Conservation (phyloP, 2,329 filamentous ascomycete genomes). For the Endocalyx cinctus region DNA sequence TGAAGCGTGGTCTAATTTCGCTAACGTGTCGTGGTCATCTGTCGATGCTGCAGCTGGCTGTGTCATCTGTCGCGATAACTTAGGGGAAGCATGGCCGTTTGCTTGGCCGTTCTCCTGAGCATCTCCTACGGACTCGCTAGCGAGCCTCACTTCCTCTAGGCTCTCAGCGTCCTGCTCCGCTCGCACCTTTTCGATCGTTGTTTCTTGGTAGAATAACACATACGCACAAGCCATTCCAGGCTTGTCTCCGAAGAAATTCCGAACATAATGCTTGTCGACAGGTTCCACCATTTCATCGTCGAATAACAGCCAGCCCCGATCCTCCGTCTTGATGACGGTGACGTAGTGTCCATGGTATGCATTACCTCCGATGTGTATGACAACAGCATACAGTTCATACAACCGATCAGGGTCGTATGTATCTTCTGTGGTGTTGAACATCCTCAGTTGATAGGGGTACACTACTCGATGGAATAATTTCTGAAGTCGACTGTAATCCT, state of each 20-base stretch:
- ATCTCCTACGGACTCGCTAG: conserved; percentile 52
- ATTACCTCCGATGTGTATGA: conserved; percentile 94
- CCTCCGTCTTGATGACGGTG: conserved; percentile 94
- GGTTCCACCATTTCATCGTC: conserved; percentile 99
- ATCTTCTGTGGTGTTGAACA: conserved; percentile 97
- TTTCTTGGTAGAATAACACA: conserved; percentile 97
- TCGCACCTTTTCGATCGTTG: conserved; percentile 59
- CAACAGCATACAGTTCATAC: conserved; percentile 95
- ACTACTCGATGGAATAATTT: conserved; percentile 97
- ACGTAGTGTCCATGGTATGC: conserved; percentile 98
- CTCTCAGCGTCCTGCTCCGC: conserved; percentile 83
- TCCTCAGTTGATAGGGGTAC: conserved; percentile 91
- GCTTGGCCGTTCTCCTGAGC: conserved; percentile 44
- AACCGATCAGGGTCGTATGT: conserved; percentile 88
- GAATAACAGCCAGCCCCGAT: conserved; percentile 92
- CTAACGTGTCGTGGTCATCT: conserved; percentile 49
- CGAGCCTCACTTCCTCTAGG: conserved; percentile 54
- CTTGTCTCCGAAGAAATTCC: conserved; percentile 95
- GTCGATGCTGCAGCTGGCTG: conserved; percentile 41
- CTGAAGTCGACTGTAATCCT: conserved; percentile 87
- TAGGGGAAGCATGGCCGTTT: conserved; percentile 34
- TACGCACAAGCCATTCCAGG: conserved; percentile 91
- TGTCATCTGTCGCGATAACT: conserved; percentile 47
- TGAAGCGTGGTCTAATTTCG: conserved; percentile 59
- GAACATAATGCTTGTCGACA: conserved; percentile 92